Evolutionary conservation across 2,329 filamentous ascomycete genomes (phyloP), one percentile per base, ranked within the genome.

Genomic region (Colletotrichum truncatum): DNA sequence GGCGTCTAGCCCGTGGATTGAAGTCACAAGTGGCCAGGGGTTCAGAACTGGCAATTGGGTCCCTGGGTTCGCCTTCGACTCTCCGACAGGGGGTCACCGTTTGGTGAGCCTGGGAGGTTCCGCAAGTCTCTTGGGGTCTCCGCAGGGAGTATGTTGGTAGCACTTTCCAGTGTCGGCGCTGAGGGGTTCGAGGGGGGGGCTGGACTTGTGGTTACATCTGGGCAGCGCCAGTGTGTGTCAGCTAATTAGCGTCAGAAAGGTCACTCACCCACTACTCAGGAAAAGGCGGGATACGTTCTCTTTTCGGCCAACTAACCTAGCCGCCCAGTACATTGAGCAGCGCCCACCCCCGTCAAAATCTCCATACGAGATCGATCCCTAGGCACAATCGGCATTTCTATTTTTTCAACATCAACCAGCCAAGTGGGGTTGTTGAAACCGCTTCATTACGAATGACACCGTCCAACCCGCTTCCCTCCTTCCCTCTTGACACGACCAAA

Each of bases 381-480:
- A 34, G 26, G 28, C 28, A 51, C 46, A 62, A 65, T 61, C 62
- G 62, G 62, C 34, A 62, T 55, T 62, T 65, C 62, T 65, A 65
- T 65, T 65, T 65, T 43, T 64, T 8, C 43, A 25, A 23, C 23
- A 49, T 28, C 45, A 32, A 49, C 51, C 16, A 45, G 18, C 56
- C 34, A 63, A 55, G 63, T 66, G 63, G 57, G 57, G 63, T 56
- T 36, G 51, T 66, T 66, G 63, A 66, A 66, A 66, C 63, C 49
- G 63, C 49, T 61, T 66, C 57, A 63, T 65, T 66, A 63, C 57
- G 43, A 66, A 66, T 63, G 57, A 62, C 49, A 62, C 57, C 51
- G 16, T 26, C 36, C 16, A 57, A 21, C 38, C 38, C 49, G 57
- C 28, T 46, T 38, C 26, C 36, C 28, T 32, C 48, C 26, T 3